phyloP scores from a whole-genome alignment of 2,329 filamentous ascomycete species.

The Diplodia corticola region DNA sequence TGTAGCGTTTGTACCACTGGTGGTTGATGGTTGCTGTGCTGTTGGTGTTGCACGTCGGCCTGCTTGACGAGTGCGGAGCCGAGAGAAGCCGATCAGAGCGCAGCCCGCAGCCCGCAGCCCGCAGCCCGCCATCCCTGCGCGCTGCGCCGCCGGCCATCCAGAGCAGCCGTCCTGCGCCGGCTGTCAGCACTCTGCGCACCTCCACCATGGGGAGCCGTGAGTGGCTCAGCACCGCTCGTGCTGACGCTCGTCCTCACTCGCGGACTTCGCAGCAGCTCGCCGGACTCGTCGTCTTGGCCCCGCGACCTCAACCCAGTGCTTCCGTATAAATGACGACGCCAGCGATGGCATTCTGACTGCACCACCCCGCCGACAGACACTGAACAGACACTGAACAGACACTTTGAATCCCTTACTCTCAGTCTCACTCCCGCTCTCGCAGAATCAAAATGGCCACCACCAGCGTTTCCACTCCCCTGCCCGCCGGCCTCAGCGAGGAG shows the following conservation, averaged over 20 bases:
- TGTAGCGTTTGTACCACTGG: neutral
- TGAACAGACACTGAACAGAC: too few species aligned
- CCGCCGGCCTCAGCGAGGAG: slow-evolving; percentile 29
- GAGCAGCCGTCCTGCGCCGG: neutral
- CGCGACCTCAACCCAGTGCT: neutral
- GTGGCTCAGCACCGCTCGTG: slow-evolving; percentile 10
- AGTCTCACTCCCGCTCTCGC: neutral
- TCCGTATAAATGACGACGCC: slow-evolving; percentile 10
- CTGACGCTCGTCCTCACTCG: slow-evolving; percentile 9
- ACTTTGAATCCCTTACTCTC: too few species aligned
- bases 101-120: neutral
- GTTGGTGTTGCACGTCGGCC: too few species aligned
- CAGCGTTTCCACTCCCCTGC: slow-evolving; percentile 39
- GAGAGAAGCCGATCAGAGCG: neutral
- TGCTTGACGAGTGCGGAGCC: slow-evolving; percentile 12
- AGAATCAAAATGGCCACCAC: slow-evolving; percentile 42
- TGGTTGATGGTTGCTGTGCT: too few species aligned
- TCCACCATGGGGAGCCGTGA: slow-evolving; percentile 16
- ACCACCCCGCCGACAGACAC: neutral
- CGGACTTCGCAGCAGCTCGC: slow-evolving; percentile 3
- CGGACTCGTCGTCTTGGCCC: slow-evolving; percentile 10
- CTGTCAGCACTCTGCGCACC: slow-evolving; percentile 6
- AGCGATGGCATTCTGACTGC: neutral
- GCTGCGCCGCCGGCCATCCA: neutral
- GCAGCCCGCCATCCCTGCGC: too few species aligned